Percentiles rank a stretch among this genome's conserved stretches.
These are phyloP conservation scores for Ganoderma sp. DNA, from an alignment of 1,284 basidiomycete genomes.

Conservation along the genomic window DNA sequence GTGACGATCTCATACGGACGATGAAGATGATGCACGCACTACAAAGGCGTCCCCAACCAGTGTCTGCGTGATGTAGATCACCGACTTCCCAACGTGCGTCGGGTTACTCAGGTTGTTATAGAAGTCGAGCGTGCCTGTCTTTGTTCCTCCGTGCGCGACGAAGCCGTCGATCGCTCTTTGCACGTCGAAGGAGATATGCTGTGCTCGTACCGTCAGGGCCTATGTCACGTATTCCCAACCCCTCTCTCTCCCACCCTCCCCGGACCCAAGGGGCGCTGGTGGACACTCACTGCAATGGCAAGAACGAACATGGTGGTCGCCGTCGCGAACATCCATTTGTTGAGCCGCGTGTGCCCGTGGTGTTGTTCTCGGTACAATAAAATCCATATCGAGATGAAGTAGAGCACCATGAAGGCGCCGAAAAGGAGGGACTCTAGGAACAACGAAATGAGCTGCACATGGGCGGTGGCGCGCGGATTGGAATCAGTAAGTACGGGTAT, in stretches of 20 bases:
- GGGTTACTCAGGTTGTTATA: conserved; percentile 12
- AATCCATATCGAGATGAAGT: conserved; percentile 29
- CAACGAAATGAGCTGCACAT: conserved; percentile 20
- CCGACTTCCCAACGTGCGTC: conserved; percentile 18
- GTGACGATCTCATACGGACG: neutral
- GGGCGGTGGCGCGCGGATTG: neutral
- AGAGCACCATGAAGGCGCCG: conserved; percentile 25
- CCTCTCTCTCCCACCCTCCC: neutral
- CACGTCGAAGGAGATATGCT: conserved; percentile 23
- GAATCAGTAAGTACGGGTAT: neutral
- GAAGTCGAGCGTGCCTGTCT: conserved; percentile 16
- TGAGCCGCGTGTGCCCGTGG: conserved; percentile 7
- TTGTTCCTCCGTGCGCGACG: conserved; percentile 13
- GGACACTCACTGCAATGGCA: conserved; percentile 17
- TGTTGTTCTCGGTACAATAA: conserved; percentile 18
- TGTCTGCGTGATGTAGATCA: conserved; percentile 22
- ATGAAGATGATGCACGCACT: conserved; percentile 10
- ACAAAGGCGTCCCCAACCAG: conserved; percentile 26
- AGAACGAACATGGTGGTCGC: conserved; percentile 25
- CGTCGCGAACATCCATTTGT: conserved; percentile 24
- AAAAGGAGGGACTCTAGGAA: conserved; percentile 25
- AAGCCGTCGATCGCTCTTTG: conserved; percentile 22
- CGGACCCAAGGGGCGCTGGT: neutral
- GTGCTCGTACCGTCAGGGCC: neutral
- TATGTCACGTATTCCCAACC: too few relatives aligned